These are phyloP conservation scores for Polyporus tsugae DNA, from an alignment of 1,284 basidiomycete species.

Conservation along the genomic window DNA sequence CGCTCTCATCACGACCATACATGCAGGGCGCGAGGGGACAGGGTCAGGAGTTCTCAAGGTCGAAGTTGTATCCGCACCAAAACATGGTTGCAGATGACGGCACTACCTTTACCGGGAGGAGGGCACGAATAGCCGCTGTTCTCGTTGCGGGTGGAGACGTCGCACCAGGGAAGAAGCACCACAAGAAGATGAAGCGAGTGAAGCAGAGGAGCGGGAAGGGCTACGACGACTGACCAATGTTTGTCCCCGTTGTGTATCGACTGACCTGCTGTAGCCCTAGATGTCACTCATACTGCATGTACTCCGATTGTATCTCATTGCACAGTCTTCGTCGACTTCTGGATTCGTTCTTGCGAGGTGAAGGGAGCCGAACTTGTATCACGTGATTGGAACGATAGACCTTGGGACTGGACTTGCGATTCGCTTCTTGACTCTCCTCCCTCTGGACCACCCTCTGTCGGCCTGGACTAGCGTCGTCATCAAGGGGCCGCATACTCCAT, in stretches of 20 bases:
- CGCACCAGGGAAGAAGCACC: conserved; percentile 80
- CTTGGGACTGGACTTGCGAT: not conserved
- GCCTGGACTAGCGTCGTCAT: too few species aligned
- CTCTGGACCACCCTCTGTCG: not conserved
- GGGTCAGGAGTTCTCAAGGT: conserved; percentile 70
- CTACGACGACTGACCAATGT: conserved; percentile 66
- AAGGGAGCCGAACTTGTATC: not conserved
- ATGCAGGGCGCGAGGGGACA: conserved; percentile 67
- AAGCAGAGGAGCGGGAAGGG: conserved; percentile 93
- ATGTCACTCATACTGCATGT: conserved; percentile 9
- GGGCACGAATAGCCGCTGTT: conserved; percentile 56
- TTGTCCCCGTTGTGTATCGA: conserved; percentile 8
- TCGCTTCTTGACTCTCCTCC: not conserved
- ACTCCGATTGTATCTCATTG: not conserved
- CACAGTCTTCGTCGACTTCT: not conserved
- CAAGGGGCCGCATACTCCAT: not conserved
- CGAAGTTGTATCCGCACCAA: conserved; percentile 82
- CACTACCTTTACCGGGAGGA: conserved; percentile 57
- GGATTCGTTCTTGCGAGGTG: conserved; percentile 1
- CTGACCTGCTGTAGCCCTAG: conserved; percentile 26
- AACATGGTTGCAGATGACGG: conserved; percentile 82
- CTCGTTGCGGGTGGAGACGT: conserved; percentile 52
- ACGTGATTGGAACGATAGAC: conserved; percentile 4
- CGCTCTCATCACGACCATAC: conserved; percentile 67
- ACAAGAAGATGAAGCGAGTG: conserved; percentile 84